Evolutionary conservation across 129 eudicot species (phyloP), one percentile per base, ranked within the genome.

Genomic region (Solidago caesia): DNA sequence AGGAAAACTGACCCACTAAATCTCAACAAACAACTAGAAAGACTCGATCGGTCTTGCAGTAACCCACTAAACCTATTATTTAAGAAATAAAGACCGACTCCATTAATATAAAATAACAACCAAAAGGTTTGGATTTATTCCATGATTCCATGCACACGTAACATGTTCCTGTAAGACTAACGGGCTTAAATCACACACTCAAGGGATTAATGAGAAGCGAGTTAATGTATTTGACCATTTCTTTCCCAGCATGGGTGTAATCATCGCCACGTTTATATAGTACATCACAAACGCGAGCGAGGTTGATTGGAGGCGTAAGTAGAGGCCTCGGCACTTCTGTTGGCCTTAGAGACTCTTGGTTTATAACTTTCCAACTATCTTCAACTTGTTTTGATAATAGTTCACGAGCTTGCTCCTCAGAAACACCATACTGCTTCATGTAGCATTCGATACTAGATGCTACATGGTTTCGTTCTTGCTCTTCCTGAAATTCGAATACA

Each of bases 371-470:
- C 78, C 71, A 63, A 14, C 16, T 48, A 49, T 63, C 61, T 33
- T 41, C 49, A 8, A 74, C 39, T 55, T 13, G 41, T 48, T 63
- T 46, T 8, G 51, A 53, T 6, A 74, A 42, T 2, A 5, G 2
- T 13, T 62, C 52, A 62, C 12, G 0, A 6, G 78, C 62, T 21
- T 74, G 49, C 49, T 74, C 71, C 33, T 46, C 46, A 11, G 71
- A 47, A 2, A 10, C 78, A 8, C 64, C 78, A n/a, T 8, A 16
- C 49, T 74, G 46, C 78, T 64, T 46, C 16, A 4, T 16, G 51
- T 74, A 74, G 64, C 78, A 74, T 26, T 74, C 71, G 25, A 74
- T 39, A 39, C 64, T 43, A 2, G 71, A 47, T 47, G 78, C 71
- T 6, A 62, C 29, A 73, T 59, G 77, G 3, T 9, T 57, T 39